Conservation (phyloP, 2,329 filamentous ascomycete species). For the Paecilomyces niveus region DNA sequence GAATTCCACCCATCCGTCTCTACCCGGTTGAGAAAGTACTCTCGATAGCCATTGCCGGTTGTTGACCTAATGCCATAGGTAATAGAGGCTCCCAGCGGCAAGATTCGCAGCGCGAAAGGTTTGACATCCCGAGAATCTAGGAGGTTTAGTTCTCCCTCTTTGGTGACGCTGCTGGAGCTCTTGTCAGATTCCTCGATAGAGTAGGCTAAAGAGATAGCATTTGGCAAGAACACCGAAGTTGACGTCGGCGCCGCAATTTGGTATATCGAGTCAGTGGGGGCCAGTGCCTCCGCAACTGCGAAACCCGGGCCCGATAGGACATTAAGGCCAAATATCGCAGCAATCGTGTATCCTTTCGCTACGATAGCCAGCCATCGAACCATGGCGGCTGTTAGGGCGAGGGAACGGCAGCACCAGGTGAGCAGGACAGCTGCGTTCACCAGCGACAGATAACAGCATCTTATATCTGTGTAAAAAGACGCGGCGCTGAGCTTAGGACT, state of each 20-base stretch:
- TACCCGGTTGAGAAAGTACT: slow-evolving; percentile 5
- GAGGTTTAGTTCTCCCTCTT: background rate
- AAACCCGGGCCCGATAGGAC: background rate
- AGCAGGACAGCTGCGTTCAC: background rate
- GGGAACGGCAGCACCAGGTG: background rate
- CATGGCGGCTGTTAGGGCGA: background rate
- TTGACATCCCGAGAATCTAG: background rate
- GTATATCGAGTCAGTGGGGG: background rate
- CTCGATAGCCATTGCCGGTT: slow-evolving; percentile 8
- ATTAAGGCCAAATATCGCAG: background rate
- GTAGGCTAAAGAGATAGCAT: background rate
- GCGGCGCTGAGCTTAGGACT: background rate
- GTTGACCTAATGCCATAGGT: slow-evolving; percentile 7
- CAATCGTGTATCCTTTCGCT: background rate
- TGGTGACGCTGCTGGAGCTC: background rate
- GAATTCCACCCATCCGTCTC: slow-evolving; percentile 6
- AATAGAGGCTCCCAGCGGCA: slow-evolving; percentile 8
- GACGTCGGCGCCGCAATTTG: background rate
- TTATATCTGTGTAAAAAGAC: background rate
- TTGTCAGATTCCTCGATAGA: background rate
- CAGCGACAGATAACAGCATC: background rate
- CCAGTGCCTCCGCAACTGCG: background rate
- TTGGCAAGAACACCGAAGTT: background rate
- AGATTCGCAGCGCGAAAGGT: background rate
- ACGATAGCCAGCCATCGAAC: background rate